phyloP scores from a whole-genome alignment of 1,284 basidiomycete genomes.

The Fomitopsis schrenkii region DNA sequence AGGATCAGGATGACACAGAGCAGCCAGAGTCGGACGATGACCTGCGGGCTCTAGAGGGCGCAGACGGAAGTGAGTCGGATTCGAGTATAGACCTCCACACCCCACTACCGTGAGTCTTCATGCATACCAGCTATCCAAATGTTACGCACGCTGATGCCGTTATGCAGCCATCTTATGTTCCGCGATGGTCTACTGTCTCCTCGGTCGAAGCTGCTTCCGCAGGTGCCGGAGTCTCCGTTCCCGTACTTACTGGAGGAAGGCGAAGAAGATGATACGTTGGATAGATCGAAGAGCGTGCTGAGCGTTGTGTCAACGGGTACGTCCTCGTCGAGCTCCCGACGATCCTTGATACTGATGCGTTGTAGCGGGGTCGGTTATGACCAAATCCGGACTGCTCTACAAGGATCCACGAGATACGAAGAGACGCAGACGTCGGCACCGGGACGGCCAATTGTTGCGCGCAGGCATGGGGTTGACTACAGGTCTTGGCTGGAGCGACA shows the following conservation, averaged over 20 bases:
- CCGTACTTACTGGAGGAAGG: conserved; percentile 9
- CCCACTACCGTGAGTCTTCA: conserved; percentile 62
- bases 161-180: conserved; percentile 65
- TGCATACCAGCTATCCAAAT: background rate
- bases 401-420: conserved; percentile 67
- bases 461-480: conserved; percentile 78
- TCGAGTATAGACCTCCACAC: conserved; percentile 77
- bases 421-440: conserved; percentile 58
- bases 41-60: conserved; percentile 27
- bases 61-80: conserved; percentile 48
- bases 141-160: background rate
- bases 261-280: background rate
- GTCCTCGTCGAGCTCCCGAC: background rate
- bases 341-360: background rate
- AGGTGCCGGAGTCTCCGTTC: conserved; percentile 17
- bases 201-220: conserved; percentile 58
- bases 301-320: conserved; percentile 24
- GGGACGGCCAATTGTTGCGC: conserved; percentile 61
- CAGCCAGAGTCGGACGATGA: conserved; percentile 16
- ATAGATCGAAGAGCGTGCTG: conserved; percentile 23
- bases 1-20: conserved; percentile 3
- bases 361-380: conserved; percentile 37
- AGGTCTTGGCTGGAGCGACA: conserved; percentile 80
- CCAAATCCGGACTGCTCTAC: conserved; percentile 45
- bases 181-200: conserved; percentile 72